A percentile compares a stretch with the other conserved stretches of the same genome.
phyloP scores from a whole-genome alignment of 2,329 filamentous ascomycete genomes.

The Hypoxylon sp. region DNA sequence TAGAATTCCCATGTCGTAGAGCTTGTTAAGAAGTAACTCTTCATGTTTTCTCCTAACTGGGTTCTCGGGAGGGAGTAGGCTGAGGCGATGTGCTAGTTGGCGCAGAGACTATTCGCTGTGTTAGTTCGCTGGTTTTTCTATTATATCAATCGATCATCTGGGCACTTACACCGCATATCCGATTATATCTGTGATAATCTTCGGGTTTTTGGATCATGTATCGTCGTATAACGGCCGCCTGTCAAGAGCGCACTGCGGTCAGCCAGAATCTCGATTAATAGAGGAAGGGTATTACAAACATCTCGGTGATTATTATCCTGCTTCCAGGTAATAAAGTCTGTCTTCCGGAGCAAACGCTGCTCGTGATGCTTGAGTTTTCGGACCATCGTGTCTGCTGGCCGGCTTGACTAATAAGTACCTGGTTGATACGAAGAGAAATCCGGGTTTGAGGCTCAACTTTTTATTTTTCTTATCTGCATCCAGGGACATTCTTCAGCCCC shows the following conservation, averaged over 20 bases:
- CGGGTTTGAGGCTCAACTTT: slow-evolving; percentile 35
- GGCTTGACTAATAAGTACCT: not conserved
- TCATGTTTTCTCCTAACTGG: slow-evolving; percentile 87
- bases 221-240: slow-evolving; percentile 76
- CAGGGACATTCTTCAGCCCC: slow-evolving; percentile 7
- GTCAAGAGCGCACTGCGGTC: slow-evolving; percentile 17
- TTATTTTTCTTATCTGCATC: slow-evolving; percentile 41
- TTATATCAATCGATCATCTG: not conserved
- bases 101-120: slow-evolving; percentile 76
- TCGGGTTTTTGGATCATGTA: slow-evolving; percentile 93
- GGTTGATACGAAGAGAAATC: slow-evolving; percentile 12
- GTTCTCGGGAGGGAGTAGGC: slow-evolving; percentile 84
- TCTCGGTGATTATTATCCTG: slow-evolving; percentile 89
- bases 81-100: slow-evolving; percentile 89
- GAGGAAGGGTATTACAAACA: slow-evolving; percentile 58
- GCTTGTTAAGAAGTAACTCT: slow-evolving; percentile 87
- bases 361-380: slow-evolving; percentile 97
- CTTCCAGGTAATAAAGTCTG: slow-evolving; percentile 96
- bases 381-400: slow-evolving; percentile 75
- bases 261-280: slow-evolving; percentile 7
- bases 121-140: slow-evolving; percentile 2
- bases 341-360: slow-evolving; percentile 91
- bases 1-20: slow-evolving; percentile 92
- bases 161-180: slow-evolving; percentile 76
- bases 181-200: slow-evolving; percentile 77